A percentile compares a stretch with the other conserved stretches of the same genome.
Conservation (phyloP, 2,329 filamentous ascomycete genomes). For the Fusarium sp. region DNA sequence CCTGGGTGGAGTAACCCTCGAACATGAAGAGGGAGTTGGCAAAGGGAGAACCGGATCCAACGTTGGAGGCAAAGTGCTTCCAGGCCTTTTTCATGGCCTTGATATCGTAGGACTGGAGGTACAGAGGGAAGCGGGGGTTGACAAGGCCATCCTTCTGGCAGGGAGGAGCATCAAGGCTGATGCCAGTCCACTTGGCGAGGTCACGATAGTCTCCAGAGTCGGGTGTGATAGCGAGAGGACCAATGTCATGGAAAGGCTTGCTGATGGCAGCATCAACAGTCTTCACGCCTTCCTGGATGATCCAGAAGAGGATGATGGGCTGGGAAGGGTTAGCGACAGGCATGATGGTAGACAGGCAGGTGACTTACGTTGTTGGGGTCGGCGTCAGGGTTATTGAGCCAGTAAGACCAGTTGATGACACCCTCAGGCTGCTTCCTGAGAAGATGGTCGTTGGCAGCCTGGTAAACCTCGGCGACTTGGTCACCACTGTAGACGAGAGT, state of each 20-base stretch:
- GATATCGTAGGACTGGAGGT: conserved; percentile 35
- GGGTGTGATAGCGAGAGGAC: conserved; percentile 50
- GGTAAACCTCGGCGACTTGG: conserved; percentile 61
- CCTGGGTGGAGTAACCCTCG: conserved; percentile 64
- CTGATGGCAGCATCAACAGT: conserved; percentile 55
- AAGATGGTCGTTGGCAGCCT: conserved; percentile 58
- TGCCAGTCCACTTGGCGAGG: conserved; percentile 38
- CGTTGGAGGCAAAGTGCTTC: conserved; percentile 32
- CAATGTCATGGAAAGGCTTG: conserved; percentile 58
- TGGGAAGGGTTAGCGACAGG: conserved; percentile 18
- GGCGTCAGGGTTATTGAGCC: conserved; percentile 53
- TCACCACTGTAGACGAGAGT: conserved; percentile 60
- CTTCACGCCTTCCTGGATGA: conserved; percentile 58
- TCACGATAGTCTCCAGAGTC: conserved; percentile 38
- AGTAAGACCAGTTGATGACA: conserved; percentile 64
- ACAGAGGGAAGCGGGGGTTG: conserved; percentile 44
- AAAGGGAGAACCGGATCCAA: conserved; percentile 24
- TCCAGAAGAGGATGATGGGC: conserved; percentile 57
- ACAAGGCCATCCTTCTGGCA: conserved; percentile 41
- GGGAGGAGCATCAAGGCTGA: conserved; percentile 25
- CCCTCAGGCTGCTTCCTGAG: conserved; percentile 56
- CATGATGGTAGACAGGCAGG: accelerated
- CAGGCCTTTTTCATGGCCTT: conserved; percentile 31
- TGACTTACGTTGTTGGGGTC: conserved; percentile 55
- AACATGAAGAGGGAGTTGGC: conserved; percentile 62